phyloP scores from a whole-genome alignment of 805 yeast species.

The Kodamaea laetipori region DNA sequence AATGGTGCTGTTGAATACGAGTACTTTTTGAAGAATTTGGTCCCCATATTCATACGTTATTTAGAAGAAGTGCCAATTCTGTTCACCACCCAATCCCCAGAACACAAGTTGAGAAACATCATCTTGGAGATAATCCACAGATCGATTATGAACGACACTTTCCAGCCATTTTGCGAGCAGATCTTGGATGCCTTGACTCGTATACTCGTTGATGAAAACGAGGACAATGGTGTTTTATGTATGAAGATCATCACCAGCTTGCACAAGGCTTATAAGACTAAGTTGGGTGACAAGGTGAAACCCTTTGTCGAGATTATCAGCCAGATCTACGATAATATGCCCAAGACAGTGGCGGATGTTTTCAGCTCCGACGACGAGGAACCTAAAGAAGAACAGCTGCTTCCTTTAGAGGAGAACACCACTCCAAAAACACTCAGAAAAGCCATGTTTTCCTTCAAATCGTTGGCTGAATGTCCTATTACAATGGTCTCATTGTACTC shows the following conservation, averaged over 20 bases:
- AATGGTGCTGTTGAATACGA: slow-evolving; percentile 82
- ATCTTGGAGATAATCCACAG: slow-evolving; percentile 79
- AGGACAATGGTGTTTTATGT: slow-evolving; percentile 90
- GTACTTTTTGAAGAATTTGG: slow-evolving; percentile 63
- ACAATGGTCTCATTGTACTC: slow-evolving; percentile 92
- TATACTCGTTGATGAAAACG: slow-evolving; percentile 77
- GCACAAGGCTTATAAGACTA: slow-evolving; percentile 79
- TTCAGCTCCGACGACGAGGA: slow-evolving; percentile 42
- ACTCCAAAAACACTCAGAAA: slow-evolving; percentile 53
- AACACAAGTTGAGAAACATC: slow-evolving; percentile 75
- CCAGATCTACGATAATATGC: slow-evolving; percentile 77
- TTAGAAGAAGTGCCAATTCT: slow-evolving; percentile 73
- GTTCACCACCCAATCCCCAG: slow-evolving; percentile 63
- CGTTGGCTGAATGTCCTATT: slow-evolving; percentile 94
- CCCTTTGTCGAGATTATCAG: slow-evolving; percentile 77
- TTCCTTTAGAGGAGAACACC: slow-evolving; percentile 42
- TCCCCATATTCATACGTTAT: slow-evolving; percentile 69
- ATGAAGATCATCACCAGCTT: slow-evolving; percentile 83
- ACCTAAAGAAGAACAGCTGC: slow-evolving; percentile 23
- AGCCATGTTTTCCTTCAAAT: slow-evolving; percentile 83
- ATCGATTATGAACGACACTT: slow-evolving; percentile 77
- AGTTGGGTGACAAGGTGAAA: slow-evolving; percentile 68
- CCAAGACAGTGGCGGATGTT: slow-evolving; percentile 67
- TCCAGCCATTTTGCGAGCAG: slow-evolving; percentile 66
- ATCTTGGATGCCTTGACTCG: slow-evolving; percentile 61